Evolutionary conservation across 768 basidiomycete genomes (phyloP).

Genomic region (Serendipita indica): DNA sequence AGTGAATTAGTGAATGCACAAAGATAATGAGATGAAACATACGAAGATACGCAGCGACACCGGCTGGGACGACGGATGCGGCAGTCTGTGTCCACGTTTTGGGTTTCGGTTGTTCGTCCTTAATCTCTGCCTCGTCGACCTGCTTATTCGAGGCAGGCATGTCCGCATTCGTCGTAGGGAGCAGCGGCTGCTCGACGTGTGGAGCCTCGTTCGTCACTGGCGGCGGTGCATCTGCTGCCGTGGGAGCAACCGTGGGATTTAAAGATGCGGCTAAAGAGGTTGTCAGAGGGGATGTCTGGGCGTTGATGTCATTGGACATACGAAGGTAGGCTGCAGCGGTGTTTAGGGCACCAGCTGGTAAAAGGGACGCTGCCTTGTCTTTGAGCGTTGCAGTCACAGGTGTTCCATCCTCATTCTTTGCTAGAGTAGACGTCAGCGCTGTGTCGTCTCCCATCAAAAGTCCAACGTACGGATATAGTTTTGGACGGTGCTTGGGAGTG

Average conservation of each 20-base stretch:
- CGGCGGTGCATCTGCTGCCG: background rate
- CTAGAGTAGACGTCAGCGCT: background rate
- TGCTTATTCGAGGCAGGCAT: background rate
- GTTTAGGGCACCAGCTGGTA: background rate
- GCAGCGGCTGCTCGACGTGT: background rate
- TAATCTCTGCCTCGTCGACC: background rate
- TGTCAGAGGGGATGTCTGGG: background rate
- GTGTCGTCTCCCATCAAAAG: background rate
- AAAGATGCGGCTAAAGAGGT: background rate
- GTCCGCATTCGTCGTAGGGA: background rate
- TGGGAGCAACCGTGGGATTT: background rate
- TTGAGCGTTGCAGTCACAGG: background rate
- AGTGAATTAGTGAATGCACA: background rate
- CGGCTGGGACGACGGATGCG: background rate
- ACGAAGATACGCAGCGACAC: background rate
- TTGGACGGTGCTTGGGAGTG: constrained; percentile 1
- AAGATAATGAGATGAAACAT: background rate
- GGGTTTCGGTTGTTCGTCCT: background rate
- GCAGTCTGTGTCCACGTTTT: background rate
- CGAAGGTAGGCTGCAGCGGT: background rate
- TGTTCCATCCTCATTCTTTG: background rate
- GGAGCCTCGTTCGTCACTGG: background rate
- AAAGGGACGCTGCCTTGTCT: background rate
- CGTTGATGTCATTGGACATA: background rate
- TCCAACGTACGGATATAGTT: background rate